Conservation (phyloP, 2,329 filamentous ascomycete genomes). For the Tolypocladium endophyticum region DNA sequence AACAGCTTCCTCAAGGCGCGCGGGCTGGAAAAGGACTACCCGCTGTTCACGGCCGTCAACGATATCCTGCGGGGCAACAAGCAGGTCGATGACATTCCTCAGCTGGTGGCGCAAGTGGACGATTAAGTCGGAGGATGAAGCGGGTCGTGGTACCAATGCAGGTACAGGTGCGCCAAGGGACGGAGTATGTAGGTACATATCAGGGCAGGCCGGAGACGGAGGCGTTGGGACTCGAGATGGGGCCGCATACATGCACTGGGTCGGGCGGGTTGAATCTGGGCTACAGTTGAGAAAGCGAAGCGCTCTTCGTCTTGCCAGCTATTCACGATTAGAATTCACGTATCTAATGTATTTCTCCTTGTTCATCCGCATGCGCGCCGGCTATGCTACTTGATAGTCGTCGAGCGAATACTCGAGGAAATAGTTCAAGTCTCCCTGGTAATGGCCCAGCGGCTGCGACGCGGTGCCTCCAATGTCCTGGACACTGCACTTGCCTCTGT, state of each 20-base stretch:
- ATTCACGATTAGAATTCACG: neutral
- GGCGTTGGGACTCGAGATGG: neutral
- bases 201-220: neutral
- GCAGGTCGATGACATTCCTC: constrained; percentile 71
- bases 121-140: neutral
- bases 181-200: neutral
- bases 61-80: constrained; percentile 66
- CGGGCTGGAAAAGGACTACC: constrained; percentile 73
- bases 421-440: constrained; percentile 4
- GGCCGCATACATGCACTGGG: neutral
- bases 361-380: neutral
- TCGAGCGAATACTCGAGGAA: constrained; percentile 3
- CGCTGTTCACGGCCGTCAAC: constrained; percentile 83
- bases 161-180: neutral
- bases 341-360: neutral
- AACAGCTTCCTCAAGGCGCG: constrained; percentile 76
- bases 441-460: constrained; percentile 5
- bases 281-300: neutral
- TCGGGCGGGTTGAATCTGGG: neutral
- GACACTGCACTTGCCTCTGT: neutral
- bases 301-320: neutral
- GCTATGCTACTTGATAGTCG: constrained; percentile 3
- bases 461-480: constrained; percentile 2
- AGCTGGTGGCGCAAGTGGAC: constrained; percentile 38
- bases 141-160: neutral